Evolutionary conservation across 108 stramenopile genomes (phyloP).

Genomic region (Mediolabrus comicus): DNA sequence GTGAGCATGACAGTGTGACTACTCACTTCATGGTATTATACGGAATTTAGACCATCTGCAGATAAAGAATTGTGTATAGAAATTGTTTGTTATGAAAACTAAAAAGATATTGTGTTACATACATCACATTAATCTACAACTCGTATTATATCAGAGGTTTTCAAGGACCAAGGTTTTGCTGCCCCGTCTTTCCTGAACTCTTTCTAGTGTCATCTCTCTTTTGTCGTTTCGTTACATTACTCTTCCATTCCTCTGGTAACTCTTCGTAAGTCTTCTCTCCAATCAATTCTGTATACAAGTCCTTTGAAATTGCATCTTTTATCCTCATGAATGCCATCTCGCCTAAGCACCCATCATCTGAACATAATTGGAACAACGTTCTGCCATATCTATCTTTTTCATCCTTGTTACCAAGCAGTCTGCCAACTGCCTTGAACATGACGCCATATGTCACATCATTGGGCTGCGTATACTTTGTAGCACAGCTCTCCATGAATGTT

Average conservation of each 20-base stretch:
- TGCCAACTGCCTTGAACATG: constrained; percentile 71
- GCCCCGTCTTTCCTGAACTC: not conserved
- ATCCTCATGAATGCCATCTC: constrained; percentile 65
- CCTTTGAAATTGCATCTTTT: constrained; percentile 46
- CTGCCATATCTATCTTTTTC: constrained; percentile 41
- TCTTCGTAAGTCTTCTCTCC: constrained; percentile 41
- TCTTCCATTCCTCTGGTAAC: constrained; percentile 60
- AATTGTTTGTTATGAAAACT: not conserved
- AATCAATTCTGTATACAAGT: constrained; percentile 51
- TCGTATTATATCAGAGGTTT: not conserved
- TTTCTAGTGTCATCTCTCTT: not conserved
- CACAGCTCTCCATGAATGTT: constrained; percentile 61
- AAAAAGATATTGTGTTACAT: not conserved
- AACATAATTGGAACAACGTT: constrained; percentile 43
- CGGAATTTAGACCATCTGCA: too few species aligned
- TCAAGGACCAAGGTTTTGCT: not conserved
- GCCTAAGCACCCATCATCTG: constrained; percentile 59
- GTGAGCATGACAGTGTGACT: not conserved
- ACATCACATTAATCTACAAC: not conserved
- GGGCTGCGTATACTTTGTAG: constrained; percentile 36
- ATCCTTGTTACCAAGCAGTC: constrained; percentile 38
- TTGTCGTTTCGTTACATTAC: constrained; percentile 35
- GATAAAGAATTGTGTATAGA: not conserved
- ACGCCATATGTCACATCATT: constrained; percentile 85
- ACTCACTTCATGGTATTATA: not conserved